phyloP scores from a whole-genome alignment of 2,329 filamentous ascomycete species.

The Fusarium marasasianum region DNA sequence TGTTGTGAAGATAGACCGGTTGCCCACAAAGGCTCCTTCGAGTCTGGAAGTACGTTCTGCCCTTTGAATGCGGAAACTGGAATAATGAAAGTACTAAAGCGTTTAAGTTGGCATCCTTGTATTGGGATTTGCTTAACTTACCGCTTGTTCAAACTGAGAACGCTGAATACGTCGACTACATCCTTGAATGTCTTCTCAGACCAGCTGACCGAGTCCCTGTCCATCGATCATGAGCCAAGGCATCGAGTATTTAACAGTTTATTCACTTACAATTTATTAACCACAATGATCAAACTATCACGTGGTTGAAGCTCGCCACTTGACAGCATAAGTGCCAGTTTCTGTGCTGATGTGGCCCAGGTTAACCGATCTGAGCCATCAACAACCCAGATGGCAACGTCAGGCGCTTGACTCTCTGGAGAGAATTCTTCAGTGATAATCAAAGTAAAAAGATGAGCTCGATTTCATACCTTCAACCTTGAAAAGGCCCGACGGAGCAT shows the following conservation, averaged over 20 bases:
- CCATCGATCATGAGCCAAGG: background rate
- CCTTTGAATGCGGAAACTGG: background rate
- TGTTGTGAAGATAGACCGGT: background rate
- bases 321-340: background rate
- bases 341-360: background rate
- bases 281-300: background rate
- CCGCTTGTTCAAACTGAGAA: background rate
- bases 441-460: accelerated
- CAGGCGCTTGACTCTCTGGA: background rate
- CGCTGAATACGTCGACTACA: background rate
- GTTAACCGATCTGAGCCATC: background rate
- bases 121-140: no score
- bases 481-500: background rate
- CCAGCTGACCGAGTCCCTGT: background rate
- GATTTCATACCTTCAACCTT: background rate
- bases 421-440: background rate
- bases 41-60: background rate
- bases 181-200: background rate
- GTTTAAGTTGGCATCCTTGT: background rate
- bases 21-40: background rate
- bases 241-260: background rate
- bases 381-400: background rate
- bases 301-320: background rate
- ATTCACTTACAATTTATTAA: background rate
- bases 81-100: background rate